These are phyloP conservation scores for Aspergillus sp. DNA, from an alignment of 2,329 filamentous ascomycete genomes.

Conservation along the genomic window DNA sequence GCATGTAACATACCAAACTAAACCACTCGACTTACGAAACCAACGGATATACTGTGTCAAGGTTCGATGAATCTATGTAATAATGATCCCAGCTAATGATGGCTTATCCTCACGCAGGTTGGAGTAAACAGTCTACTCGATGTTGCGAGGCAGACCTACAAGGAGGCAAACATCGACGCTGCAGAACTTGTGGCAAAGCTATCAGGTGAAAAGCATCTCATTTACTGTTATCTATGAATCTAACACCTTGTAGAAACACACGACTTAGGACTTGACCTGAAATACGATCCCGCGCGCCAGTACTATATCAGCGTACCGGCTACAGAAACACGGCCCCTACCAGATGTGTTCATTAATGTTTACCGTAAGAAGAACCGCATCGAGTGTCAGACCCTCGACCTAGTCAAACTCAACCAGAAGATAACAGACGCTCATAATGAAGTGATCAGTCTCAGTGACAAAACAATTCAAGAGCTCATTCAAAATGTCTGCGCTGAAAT, in stretches of 20 bases:
- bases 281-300: slow-evolving; percentile 73
- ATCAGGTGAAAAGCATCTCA: slow-evolving; percentile 50
- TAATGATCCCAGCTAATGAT: slow-evolving; percentile 10
- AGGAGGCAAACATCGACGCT: slow-evolving; percentile 79
- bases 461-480: slow-evolving; percentile 70
- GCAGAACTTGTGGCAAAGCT: slow-evolving; percentile 69
- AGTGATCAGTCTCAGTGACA: slow-evolving; percentile 78
- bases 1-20: slow-evolving; percentile 74
- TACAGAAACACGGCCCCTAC: slow-evolving; percentile 63
- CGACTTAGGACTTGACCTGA: slow-evolving; percentile 63
- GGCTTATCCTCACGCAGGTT: slow-evolving; percentile 50
- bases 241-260: slow-evolving; percentile 51
- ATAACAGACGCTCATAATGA: slow-evolving; percentile 81
- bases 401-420: slow-evolving; percentile 77
- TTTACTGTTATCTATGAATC: not conserved
- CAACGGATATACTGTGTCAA: slow-evolving; percentile 89
- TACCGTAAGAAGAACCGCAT: slow-evolving; percentile 70
- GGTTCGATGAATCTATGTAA: slow-evolving; percentile 38
- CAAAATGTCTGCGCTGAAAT: slow-evolving; percentile 70
- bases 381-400: slow-evolving; percentile 82
- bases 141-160: slow-evolving; percentile 84
- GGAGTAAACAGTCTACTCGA: slow-evolving; percentile 84
- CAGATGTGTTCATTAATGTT: slow-evolving; percentile 74
- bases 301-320: slow-evolving; percentile 73
- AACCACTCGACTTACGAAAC: slow-evolving; percentile 81